Conservation (phyloP, 1,284 basidiomycete species). For the Rhizopogon parksii region DNA sequence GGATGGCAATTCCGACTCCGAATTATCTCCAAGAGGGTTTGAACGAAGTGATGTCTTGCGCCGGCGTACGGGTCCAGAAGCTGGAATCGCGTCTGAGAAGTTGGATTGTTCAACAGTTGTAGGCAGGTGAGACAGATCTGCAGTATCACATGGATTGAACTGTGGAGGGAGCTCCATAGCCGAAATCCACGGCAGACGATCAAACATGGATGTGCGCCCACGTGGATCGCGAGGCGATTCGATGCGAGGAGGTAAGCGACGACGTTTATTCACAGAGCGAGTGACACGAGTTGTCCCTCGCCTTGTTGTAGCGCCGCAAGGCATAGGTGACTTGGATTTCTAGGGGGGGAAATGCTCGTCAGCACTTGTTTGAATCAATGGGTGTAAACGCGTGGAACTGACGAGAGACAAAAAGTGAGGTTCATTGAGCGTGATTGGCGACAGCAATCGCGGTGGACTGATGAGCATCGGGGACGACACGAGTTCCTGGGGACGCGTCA, state of each 20-base stretch:
- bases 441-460: conserved; percentile 26
- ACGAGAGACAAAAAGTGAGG: conserved; percentile 19
- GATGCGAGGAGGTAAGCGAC: conserved; percentile 29
- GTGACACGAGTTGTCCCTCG: conserved; percentile 18
- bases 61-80: conserved; percentile 48
- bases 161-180: conserved; percentile 40
- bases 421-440: conserved; percentile 26
- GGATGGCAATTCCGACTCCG: conserved; percentile 13
- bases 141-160: conserved; percentile 40
- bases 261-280: conserved; percentile 28
- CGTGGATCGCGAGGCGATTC: conserved; percentile 26
- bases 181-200: conserved; percentile 56
- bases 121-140: conserved; percentile 50
- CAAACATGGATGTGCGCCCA: conserved; percentile 36
- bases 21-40: conserved; percentile 34
- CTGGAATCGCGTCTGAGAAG: conserved; percentile 20
- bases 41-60: conserved; percentile 45
- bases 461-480: conserved; percentile 12
- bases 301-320: conserved; percentile 28
- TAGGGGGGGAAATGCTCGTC: conserved; percentile 15
- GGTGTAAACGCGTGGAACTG: conserved; percentile 4
- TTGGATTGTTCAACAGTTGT: conserved; percentile 16
- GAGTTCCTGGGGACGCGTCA: conserved; percentile 12
- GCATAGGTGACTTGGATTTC: conserved; percentile 33
- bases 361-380: not conserved